Percentiles rank a stretch among this genome's conserved stretches.
Conservation (phyloP, 495 filamentous ascomycete species). For the Aspergillus sclerotioniger region DNA sequence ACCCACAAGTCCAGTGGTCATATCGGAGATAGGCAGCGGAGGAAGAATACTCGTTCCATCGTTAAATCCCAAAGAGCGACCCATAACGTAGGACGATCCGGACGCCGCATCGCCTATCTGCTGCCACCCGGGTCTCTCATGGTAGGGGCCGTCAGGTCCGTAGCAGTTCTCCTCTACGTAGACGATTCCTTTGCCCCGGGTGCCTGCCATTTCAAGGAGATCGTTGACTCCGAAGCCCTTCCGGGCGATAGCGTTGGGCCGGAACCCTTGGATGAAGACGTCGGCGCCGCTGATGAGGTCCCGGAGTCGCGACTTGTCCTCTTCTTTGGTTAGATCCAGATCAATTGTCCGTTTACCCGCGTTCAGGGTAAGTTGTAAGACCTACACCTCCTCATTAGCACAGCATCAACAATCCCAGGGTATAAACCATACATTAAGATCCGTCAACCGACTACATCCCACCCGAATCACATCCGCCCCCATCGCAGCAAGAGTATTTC, state of each 20-base stretch:
- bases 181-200: slow-evolving; percentile 54
- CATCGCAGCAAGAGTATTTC: slow-evolving; percentile 51
- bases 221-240: slow-evolving; percentile 50
- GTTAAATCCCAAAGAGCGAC: slow-evolving; percentile 54
- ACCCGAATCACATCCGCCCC: slow-evolving; percentile 63
- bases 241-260: slow-evolving; percentile 48
- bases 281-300: slow-evolving; percentile 51
- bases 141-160: slow-evolving; percentile 38
- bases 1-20: slow-evolving; percentile 60
- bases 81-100: slow-evolving; percentile 17
- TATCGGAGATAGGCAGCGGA: slow-evolving; percentile 70
- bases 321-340: slow-evolving; percentile 46
- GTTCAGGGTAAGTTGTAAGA: slow-evolving; percentile 42
- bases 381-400: slow-evolving; percentile 21
- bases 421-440: slow-evolving; percentile 37
- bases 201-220: slow-evolving; percentile 44
- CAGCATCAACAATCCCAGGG: background rate
- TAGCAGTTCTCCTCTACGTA: slow-evolving; percentile 67
- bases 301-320: slow-evolving; percentile 40
- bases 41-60: slow-evolving; percentile 63
- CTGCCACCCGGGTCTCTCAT: slow-evolving; percentile 44
- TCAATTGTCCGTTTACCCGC: slow-evolving; percentile 58
- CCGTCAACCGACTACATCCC: slow-evolving; percentile 51
- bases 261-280: slow-evolving; percentile 57
- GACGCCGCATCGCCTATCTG: slow-evolving; percentile 48